Base-by-base conservation (phyloP, 345 rosid species). In the Gynandropsis gynandra region DNA sequence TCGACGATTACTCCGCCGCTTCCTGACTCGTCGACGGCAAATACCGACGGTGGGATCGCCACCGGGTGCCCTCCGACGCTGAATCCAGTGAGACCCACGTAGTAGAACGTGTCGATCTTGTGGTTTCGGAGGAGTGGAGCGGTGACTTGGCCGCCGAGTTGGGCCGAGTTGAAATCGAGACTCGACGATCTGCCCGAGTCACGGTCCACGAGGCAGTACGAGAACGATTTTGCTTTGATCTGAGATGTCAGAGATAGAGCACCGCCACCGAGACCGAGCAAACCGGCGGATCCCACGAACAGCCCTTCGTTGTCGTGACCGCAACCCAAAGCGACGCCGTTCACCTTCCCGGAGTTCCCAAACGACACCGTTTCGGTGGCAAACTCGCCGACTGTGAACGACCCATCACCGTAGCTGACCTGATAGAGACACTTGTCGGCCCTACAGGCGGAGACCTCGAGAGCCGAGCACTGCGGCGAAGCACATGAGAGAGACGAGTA, bases 201-300 rank as follows among this genome's bases (percentile, higher is more conserved):
- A 4, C 95, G 92, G 31, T 92, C 78, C 19, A 87, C 98, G 61
- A 92, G 67, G 40, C 98, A 92, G 70, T 87, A 92, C 1, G 96
- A 79, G 14, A 92, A 87, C 40, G 96, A 82, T 48, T 63, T 54
- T 16, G 98, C 80, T 63, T 80, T 84, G 51, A 87, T 63, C 66
- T 92, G 98, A 0, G 71, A 74, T 0, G 83, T 79, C 10, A 92
- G 65, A 1, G 98, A 92, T n/a, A 85, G 54, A 2, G 61, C 20
- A n/a, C 98, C 98, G 17, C 96, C 96, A 0, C 98, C 98, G 19
- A 92, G 85, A 17, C 96, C 98, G 10, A 92, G 69, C 58, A 92
- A 61, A 16, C 98, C 98, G 27, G 96, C 96, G 1, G 96, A 62
- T 20, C 88, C 96, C 8, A 69, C 71, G 39, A 92, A 87, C 16